These are phyloP conservation scores for Cladosporium velox DNA, from an alignment of 2,329 filamentous ascomycete species.

Conservation along the genomic window DNA sequence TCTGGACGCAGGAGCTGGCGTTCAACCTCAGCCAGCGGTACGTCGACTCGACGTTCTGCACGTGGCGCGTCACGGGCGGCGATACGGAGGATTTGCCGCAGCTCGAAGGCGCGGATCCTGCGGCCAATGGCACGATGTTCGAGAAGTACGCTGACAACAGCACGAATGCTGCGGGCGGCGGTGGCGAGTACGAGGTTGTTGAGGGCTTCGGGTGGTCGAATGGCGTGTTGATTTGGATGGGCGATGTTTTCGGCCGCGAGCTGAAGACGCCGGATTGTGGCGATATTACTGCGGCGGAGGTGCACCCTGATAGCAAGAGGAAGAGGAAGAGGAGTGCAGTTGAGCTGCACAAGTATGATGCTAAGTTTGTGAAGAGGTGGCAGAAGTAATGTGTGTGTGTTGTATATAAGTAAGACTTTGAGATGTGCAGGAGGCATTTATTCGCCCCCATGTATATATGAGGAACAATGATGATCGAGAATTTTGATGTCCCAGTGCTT, in stretches of 20 bases:
- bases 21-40: constrained; percentile 65
- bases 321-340: constrained; percentile 21
- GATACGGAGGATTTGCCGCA: constrained; percentile 56
- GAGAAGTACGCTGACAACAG: constrained; percentile 67
- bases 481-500: not conserved
- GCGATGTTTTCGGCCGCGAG: constrained; percentile 61
- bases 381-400: not conserved
- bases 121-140: constrained; percentile 62
- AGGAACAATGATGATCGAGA: not conserved
- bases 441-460: not conserved
- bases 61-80: constrained; percentile 68
- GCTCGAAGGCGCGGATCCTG: constrained; percentile 50
- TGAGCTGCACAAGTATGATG: constrained; percentile 13
- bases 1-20: constrained; percentile 57
- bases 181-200: constrained; percentile 69
- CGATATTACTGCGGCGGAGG: constrained; percentile 19
- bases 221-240: constrained; percentile 67
- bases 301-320: constrained; percentile 10
- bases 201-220: constrained; percentile 73
- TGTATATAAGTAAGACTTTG: not conserved
- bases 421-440: not conserved
- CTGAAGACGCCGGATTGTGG: constrained; percentile 54
- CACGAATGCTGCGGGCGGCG: constrained; percentile 62
- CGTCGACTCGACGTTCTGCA: constrained; percentile 68
- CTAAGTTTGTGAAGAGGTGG: constrained; percentile 19